Percentiles rank a stretch among this genome's conserved stretches.
phyloP scores from a whole-genome alignment of 106 monocot species.

The Phalaenopsis aphrodite region DNA sequence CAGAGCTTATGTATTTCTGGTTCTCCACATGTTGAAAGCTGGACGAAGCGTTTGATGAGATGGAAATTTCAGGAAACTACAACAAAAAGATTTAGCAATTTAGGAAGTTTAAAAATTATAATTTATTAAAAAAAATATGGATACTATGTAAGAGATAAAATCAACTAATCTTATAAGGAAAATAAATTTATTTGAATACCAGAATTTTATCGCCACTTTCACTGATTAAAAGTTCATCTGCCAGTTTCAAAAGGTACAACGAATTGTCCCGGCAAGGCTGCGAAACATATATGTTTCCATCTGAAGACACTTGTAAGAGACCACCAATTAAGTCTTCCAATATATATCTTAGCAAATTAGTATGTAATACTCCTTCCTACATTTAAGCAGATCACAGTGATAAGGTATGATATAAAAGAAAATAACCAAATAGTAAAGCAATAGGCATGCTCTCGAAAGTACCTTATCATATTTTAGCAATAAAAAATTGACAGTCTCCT shows the following conservation, averaged over 20 bases:
- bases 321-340: conserved; percentile 72
- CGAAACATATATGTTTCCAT: conserved; percentile 60
- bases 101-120: neutral
- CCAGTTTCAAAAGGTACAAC: conserved; percentile 75
- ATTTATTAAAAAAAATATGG: conserved; percentile 4
- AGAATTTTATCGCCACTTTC: conserved; percentile 51
- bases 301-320: conserved; percentile 49
- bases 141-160: neutral
- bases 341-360: conserved; percentile 52
- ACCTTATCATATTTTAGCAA: conserved; percentile 63
- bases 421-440: neutral
- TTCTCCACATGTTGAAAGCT: conserved; percentile 25
- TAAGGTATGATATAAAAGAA: neutral
- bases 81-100: conserved; percentile 13
- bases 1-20: conserved; percentile 44
- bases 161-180: neutral
- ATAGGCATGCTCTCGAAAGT: neutral
- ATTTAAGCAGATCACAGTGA: neutral
- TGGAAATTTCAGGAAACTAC: conserved; percentile 52
- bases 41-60: conserved; percentile 25
- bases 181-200: conserved; percentile 31
- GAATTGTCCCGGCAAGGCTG: conserved; percentile 97
- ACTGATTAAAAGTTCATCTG: conserved; percentile 69
- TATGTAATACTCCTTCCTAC: conserved; percentile 30
- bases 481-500: conserved; percentile 83